Evolutionary conservation across 2,329 filamentous ascomycete genomes (phyloP), one percentile per base, ranked within the genome.

Genomic region (Microdochium nivale): DNA sequence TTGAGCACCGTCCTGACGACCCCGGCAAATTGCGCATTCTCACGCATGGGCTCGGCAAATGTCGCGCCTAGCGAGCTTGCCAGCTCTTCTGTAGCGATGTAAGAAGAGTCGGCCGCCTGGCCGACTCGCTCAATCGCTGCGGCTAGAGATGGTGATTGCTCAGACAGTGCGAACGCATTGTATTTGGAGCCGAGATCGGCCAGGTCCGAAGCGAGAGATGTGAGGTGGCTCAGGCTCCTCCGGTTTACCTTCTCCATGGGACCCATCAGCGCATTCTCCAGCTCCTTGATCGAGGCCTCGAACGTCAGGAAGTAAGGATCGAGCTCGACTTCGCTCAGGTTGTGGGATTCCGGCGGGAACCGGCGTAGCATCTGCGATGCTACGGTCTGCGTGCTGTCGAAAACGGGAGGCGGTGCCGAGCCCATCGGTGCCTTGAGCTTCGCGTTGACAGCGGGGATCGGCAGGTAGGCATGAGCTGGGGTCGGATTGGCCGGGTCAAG

Each of bases 201-300:
- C 54, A 97, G 78, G 65, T 99, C 94, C 4, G 90, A 80, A 2
- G 90, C 90, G 48, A 96, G 75, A 4, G 87, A 84, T 14, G 88
- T 88, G 10, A 97, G 70, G 62, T 99, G 94, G 54, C 84, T 88
- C 7, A 99, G 73, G 5, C 91, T 90, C 33, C 94, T 82, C 30
- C 92, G 83, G 62, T 97, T 99, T 55, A 96, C 90, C 67, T 95
- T 96, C 66, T 99, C 95, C 75, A 99, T 96, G 5, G 90, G 90
- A 0, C 94, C 94, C 61, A 88, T 90, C 2, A 99, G 76, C 3
- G 97, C 78, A 16, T 86, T 76, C 67, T 99, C 95, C 1, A 97
- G 76, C 58, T 97, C 92, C 64, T 94, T 90, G 10, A 91, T 96
- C 1, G 90, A 92, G 2, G 86, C 79, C 66, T 99, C 95, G 59